Conservation (phyloP, 106 monocot species). For the Gastrodia elata region DNA sequence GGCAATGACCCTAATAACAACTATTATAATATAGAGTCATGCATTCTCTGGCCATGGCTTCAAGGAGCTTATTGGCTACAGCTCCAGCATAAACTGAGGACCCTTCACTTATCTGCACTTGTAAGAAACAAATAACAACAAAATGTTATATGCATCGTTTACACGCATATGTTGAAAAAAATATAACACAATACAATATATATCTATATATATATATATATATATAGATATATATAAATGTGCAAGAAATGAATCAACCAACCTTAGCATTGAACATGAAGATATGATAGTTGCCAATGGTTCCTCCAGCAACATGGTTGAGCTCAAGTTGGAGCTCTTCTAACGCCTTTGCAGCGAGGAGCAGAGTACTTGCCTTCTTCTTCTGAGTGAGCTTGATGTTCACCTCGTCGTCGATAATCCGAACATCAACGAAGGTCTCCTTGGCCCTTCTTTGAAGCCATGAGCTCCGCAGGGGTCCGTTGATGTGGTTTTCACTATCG, state of each 20-base stretch:
- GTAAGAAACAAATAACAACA: too few relatives aligned
- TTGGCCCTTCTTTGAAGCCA: constrained; percentile 77
- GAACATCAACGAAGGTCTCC: constrained; percentile 71
- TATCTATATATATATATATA: background rate
- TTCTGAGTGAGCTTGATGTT: constrained; percentile 78
- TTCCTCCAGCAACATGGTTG: constrained; percentile 60
- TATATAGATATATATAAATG: background rate
- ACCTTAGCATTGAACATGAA: constrained; percentile 98
- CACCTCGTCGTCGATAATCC: constrained; percentile 90
- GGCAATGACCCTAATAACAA: background rate
- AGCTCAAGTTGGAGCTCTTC: constrained; percentile 77
- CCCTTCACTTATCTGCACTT: constrained; percentile 51
- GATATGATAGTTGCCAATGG: constrained; percentile 71
- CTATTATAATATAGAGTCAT: background rate
- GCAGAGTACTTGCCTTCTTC: constrained; percentile 59
- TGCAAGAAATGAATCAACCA: background rate
- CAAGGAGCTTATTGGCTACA: constrained; percentile 50
- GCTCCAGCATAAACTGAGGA: constrained; percentile 57
- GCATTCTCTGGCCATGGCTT: constrained; percentile 38
- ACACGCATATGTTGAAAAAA: too few relatives aligned
- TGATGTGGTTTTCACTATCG: constrained; percentile 26
- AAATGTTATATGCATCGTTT: background rate
- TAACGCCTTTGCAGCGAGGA: constrained; percentile 46
- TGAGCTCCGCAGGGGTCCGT: constrained; percentile 58
- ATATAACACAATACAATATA: too few relatives aligned